Percentiles rank a stretch among this genome's conserved stretches.
phyloP scores from a whole-genome alignment of 169 alveolate genomes.

The Plasmodium billcollinsi region DNA sequence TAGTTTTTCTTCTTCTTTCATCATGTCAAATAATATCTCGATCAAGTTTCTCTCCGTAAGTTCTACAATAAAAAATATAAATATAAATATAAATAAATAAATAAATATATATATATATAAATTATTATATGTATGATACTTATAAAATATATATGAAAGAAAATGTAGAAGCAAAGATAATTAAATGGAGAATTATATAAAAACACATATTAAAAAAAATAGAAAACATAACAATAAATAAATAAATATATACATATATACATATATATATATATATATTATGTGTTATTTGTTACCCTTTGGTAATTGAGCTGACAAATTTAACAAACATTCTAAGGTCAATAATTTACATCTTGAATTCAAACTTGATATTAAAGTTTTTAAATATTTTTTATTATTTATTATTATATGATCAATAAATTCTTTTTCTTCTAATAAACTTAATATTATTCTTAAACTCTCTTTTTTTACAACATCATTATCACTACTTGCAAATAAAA shows the following conservation, averaged over 20 bases:
- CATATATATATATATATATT: neutral
- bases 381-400: constrained; percentile 20
- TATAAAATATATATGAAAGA: neutral
- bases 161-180: no score
- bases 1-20: constrained; percentile 36
- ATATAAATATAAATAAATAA: neutral
- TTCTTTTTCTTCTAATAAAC: constrained; percentile 23
- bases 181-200: neutral
- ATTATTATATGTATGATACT: neutral
- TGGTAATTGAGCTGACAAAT: constrained; percentile 48
- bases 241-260: neutral
- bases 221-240: neutral
- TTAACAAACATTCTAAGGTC: constrained; percentile 44
- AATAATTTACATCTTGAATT: constrained; percentile 11
- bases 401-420: constrained; percentile 7
- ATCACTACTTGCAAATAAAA: constrained; percentile 12
- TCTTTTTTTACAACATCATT: constrained; percentile 52
- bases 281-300: constrained; percentile 17
- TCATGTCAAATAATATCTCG: constrained; percentile 44
- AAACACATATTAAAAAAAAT: neutral
- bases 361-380: constrained; percentile 19
- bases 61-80: neutral
- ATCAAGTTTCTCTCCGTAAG: constrained; percentile 13
- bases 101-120: neutral
- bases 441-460: constrained; percentile 25